Base-by-base conservation (phyloP, 257 asterid genomes). In the Verbena officinalis region DNA sequence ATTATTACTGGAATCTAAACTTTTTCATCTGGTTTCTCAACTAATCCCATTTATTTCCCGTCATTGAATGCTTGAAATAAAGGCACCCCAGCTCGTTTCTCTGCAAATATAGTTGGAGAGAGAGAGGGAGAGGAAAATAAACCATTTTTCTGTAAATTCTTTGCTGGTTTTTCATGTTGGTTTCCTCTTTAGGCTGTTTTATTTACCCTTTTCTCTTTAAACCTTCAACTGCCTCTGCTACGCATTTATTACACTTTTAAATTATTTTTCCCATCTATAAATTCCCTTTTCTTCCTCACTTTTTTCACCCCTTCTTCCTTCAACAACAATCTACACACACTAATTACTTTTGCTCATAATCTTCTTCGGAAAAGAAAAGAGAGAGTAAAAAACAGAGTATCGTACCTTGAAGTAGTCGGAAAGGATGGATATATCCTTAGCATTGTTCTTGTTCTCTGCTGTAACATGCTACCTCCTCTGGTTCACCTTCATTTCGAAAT, bases 401-500 rank as follows among this genome's bases (percentile, higher is more conserved):
- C 7, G 36, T 2, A 30, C 36, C 36, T 30, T 30, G 7, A 30
- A 30, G 36, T 30, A 30, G 36, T 30, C 36, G 36, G 7, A 30
- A 30, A 48, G 12, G 8, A 91, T 91, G 98, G 95, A 86, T 54
- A 10, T 84, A 34, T 76, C 71, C 4, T 21, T 83, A 22, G 95
- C 98, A 59, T 45, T 88, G 79, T 31, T 91, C 33, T 27, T 89
- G 53, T 86, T 89, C 67, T 74, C 87, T 30, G 88, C 65, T 19
- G 73, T 89, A 1, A 88, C 96, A 15, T 75, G 89, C 68, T 91
- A 91, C 43, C 83, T 91, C 0, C 67, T 89, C 0, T 91, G 98
- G 98, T 88, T 91, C 81, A 86, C 95, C 39, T 89, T 83, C 82
- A 86, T 91, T 8, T 91, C 95, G 42, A 82, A 87, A 55, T 85